Base-by-base conservation (phyloP, 2,329 filamentous ascomycete species). In the Pseudocercospora musae region DNA sequence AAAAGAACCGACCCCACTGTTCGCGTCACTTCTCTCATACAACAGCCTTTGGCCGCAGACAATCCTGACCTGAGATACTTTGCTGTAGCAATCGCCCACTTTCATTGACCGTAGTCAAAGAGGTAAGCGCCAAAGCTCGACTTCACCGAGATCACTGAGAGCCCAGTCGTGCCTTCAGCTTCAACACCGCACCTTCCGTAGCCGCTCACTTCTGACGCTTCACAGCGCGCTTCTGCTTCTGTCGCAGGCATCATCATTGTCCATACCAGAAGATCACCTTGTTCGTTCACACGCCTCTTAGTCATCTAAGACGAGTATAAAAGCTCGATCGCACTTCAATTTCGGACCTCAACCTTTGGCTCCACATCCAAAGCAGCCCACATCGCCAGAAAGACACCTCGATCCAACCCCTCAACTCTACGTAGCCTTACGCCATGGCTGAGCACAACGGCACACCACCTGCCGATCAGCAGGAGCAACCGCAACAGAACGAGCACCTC, bases 401-500 rank as follows among this genome's bases (percentile, higher is more conserved):
- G 46, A 40, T 46, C 25, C 53, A 57, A 52, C 58, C 60, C 20
- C 33, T 81, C 81, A 58, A 79, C 81, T 65, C 15, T 40, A 52
- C 80, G 82, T 71, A 82, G 68, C 42, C 33, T 31, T 54, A n/a
- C 80, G 85, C 63, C 80, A 81, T 81, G 81, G 80, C 80, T 44
- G 79, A 82, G 66, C 75, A 76, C 72, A 69, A 65, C 58, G 70
- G 71, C 13, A 68, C 71, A 23, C 68, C 71, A 13, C 65, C 65
- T 33, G 66, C 65, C 67, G 70, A 76, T 42, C 75, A 76, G 69
- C 77, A 77, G 46, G 80, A 81, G 57, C 62, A 64, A 80, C 81
- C 59, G 72, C 70, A 62, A 46, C 60, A 66, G 7, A 81, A 81
- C 29, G 94, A 98, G 80, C 95, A 99, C 78, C 83, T 99, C 4